Evolutionary conservation across 2,329 filamentous ascomycete species (phyloP).

Genomic region (Trichophyton simii): DNA sequence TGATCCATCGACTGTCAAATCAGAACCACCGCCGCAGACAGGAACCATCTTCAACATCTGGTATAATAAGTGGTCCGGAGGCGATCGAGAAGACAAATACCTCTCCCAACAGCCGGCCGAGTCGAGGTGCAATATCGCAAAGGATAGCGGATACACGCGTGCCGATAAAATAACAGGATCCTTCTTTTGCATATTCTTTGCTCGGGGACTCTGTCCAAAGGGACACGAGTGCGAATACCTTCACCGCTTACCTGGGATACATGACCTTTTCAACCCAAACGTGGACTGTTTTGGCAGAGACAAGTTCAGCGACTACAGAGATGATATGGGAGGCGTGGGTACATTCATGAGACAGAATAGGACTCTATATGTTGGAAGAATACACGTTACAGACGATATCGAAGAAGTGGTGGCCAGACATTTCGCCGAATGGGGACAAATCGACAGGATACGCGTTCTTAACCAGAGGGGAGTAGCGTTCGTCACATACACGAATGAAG

Average conservation of each 20-base stretch:
- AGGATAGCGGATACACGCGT: conserved; percentile 65
- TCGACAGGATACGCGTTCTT: conserved; percentile 78
- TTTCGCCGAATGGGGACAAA: conserved; percentile 90
- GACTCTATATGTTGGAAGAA: conserved; percentile 83
- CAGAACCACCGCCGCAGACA: conserved; percentile 78
- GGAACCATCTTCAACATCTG: conserved; percentile 96
- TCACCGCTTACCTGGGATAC: conserved; percentile 72
- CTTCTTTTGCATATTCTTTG: conserved; percentile 89
- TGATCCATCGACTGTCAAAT: conserved; percentile 68
- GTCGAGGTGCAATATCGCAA: conserved; percentile 73
- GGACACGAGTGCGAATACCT: conserved; percentile 91
- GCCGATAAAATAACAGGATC: conserved; percentile 65
- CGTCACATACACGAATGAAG: conserved; percentile 84
- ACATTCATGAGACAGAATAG: conserved; percentile 88
- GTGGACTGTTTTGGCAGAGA: conserved; percentile 91
- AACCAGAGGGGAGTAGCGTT: conserved; percentile 86
- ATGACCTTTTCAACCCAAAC: conserved; percentile 86
- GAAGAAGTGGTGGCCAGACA: conserved; percentile 91
- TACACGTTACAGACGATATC: conserved; percentile 92
- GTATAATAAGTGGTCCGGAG: conserved; percentile 98
- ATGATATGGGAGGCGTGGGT: conserved; percentile 96
- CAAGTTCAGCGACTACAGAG: conserved; percentile 83
- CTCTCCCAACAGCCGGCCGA: conserved; percentile 69
- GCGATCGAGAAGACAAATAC: conserved; percentile 86
- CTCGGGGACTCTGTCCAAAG: conserved; percentile 66